Evolutionary conservation across 257 asterid species (phyloP).

Genomic region (Solanum sejunctum): DNA sequence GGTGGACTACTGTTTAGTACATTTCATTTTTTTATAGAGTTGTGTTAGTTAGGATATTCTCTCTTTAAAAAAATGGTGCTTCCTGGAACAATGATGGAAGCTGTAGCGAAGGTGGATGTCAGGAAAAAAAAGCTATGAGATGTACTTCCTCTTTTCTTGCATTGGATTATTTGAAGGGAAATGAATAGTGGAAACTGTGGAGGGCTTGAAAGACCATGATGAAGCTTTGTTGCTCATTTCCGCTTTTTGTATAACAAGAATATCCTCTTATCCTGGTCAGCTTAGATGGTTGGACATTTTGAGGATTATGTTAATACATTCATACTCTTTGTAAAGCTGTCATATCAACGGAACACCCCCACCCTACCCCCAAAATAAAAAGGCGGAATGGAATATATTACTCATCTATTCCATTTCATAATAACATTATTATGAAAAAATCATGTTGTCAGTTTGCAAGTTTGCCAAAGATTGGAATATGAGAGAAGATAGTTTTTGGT

Average conservation of each 20-base stretch:
- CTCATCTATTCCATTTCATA: neutral
- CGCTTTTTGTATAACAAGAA: neutral
- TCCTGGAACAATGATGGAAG: neutral
- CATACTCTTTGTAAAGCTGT: neutral
- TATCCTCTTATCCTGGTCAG: neutral
- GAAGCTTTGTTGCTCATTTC: neutral
- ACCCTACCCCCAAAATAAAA: neutral
- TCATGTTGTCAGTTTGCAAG: neutral
- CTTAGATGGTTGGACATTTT: neutral
- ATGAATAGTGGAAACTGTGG: neutral
- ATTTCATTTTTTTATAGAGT: neutral
- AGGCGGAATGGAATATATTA: neutral
- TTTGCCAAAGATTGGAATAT: neutral
- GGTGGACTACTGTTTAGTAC: neutral
- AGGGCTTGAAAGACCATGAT: neutral
- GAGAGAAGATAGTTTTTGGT: neutral
- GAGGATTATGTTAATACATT: neutral
- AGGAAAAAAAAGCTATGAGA: neutral
- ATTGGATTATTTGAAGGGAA: neutral
- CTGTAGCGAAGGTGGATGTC: neutral
- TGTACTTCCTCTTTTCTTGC: neutral
- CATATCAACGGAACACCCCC: neutral
- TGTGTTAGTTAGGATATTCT: neutral
- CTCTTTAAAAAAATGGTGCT: neutral
- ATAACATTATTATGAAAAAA: neutral